phyloP scores from a whole-genome alignment of 345 rosid genomes.

The Schrenkiella parvula region DNA sequence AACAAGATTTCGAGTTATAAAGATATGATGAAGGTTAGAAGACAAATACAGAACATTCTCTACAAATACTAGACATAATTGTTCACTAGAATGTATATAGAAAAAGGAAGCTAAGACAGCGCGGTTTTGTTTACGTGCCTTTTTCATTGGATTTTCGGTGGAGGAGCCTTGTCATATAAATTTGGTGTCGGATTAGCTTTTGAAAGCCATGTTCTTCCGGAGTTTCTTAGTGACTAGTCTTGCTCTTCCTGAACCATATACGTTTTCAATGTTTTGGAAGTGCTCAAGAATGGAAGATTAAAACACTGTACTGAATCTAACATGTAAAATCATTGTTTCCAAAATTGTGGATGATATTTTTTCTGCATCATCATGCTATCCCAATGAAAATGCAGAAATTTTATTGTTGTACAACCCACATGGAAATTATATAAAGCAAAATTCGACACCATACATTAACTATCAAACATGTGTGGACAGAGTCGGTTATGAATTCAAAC shows the following conservation, averaged over 20 bases:
- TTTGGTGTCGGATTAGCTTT: slow-evolving; percentile 89
- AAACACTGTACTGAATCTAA: neutral
- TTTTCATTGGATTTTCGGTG: slow-evolving; percentile 76
- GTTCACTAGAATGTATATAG: no score
- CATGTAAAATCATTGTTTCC: neutral
- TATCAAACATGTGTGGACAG: neutral
- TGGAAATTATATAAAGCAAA: neutral
- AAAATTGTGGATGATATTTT: neutral
- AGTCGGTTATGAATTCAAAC: no score
- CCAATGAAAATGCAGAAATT: no score
- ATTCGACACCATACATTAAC: neutral
- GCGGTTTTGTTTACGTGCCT: slow-evolving; percentile 52
- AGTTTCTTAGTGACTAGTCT: slow-evolving; percentile 82
- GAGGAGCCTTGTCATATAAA: slow-evolving; percentile 85
- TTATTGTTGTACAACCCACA: neutral
- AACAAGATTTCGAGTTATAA: no score
- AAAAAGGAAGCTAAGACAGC: neutral
- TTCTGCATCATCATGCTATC: neutral
- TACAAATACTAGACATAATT: no score
- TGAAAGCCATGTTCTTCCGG: slow-evolving; percentile 73
- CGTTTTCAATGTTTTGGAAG: neutral
- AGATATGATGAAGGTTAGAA: no score
- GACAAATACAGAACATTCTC: no score
- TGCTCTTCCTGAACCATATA: slow-evolving; percentile 78
- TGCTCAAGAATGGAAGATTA: neutral